Evolutionary conservation across 2,329 filamentous ascomycete genomes (phyloP).

Genomic region (Monosporascus cannonballus): DNA sequence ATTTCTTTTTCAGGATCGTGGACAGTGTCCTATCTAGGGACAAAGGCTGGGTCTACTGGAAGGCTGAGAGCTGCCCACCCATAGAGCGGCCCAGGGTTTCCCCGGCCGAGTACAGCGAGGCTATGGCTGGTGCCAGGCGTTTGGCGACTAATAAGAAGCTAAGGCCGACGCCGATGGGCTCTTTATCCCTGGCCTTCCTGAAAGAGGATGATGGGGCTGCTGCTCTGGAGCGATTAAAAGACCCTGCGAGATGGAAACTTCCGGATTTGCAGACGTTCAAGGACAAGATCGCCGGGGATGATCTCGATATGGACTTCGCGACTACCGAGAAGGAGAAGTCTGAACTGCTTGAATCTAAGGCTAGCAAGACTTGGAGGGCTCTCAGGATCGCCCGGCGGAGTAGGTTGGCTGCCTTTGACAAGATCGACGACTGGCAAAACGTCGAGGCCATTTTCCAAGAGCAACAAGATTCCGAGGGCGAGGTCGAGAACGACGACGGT

Average conservation of each 20-base stretch:
- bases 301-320: conserved; percentile 83
- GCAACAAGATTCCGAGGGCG: conserved; percentile 21
- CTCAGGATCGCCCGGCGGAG: conserved; percentile 71
- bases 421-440: conserved; percentile 77
- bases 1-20: conserved; percentile 93
- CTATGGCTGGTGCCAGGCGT: conserved; percentile 59
- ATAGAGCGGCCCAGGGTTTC: conserved; percentile 74
- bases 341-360: conserved; percentile 61
- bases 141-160: conserved; percentile 66
- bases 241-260: conserved; percentile 56
- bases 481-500: conserved; percentile 28
- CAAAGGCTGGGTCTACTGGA: conserved; percentile 99
- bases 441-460: conserved; percentile 53
- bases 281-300: conserved; percentile 67
- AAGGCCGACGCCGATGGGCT: conserved; percentile 61
- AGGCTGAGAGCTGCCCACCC: conserved; percentile 83
- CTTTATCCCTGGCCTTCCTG: conserved; percentile 74
- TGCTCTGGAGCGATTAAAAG: conserved; percentile 65
- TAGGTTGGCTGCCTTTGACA: conserved; percentile 75
- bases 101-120: conserved; percentile 60
- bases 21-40: conserved; percentile 92
- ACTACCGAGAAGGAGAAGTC: conserved; percentile 53
- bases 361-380: conserved; percentile 86
- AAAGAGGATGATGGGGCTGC: conserved; percentile 55
- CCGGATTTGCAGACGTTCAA: conserved; percentile 68